Evolutionary conservation across 345 rosid species (phyloP).

Genomic region (Xanthoceras sorbifolium): DNA sequence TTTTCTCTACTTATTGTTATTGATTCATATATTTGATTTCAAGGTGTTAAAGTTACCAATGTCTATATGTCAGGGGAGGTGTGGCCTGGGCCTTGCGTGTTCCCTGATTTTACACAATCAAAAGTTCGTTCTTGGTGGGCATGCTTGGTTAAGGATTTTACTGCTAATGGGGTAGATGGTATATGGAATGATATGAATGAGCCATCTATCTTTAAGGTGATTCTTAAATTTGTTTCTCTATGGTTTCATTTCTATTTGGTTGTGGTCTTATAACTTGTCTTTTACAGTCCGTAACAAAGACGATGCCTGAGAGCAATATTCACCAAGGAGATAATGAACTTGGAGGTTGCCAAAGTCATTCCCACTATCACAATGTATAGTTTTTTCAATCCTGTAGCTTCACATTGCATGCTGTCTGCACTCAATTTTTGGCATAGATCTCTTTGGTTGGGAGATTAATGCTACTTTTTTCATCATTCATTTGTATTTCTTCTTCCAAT

Average conservation of each 20-base stretch:
- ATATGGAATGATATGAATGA: slow-evolving; percentile 99
- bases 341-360: slow-evolving; percentile 81
- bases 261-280: slow-evolving; percentile 24
- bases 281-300: slow-evolving; percentile 75
- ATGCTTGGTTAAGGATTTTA: slow-evolving; percentile 67
- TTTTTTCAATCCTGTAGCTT: slow-evolving; percentile 21
- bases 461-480: neutral
- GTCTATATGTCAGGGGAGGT: slow-evolving; percentile 66
- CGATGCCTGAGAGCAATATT: slow-evolving; percentile 86
- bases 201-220: slow-evolving; percentile 87
- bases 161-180: slow-evolving; percentile 88
- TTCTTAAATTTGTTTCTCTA: neutral
- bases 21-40: slow-evolving; percentile 14
- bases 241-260: neutral
- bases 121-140: slow-evolving; percentile 93
- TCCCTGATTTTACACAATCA: slow-evolving; percentile 82
- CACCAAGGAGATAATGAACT: slow-evolving; percentile 78
- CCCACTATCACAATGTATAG: slow-evolving; percentile 86
- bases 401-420: neutral
- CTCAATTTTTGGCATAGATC: neutral
- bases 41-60: slow-evolving; percentile 9
- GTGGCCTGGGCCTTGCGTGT: slow-evolving; percentile 95
- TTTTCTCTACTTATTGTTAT: slow-evolving; percentile 5
- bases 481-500: neutral
- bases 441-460: neutral